Evolutionary conservation across 768 basidiomycete species (phyloP).

Genomic region (Nidularia pulvinata): DNA sequence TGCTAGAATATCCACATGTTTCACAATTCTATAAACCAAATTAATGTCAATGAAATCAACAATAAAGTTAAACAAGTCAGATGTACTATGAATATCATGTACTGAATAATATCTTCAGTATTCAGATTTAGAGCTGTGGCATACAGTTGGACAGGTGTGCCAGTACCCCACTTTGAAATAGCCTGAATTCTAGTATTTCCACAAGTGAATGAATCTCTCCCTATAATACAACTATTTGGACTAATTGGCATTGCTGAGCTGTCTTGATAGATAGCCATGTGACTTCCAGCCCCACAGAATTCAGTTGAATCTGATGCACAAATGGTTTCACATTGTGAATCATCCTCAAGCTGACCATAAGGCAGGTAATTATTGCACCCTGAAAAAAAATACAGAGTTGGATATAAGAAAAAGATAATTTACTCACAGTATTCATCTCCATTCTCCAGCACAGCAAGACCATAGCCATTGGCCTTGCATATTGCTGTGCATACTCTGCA

Average conservation of each 20-base stretch:
- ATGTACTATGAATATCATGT: background rate
- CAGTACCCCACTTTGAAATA: background rate
- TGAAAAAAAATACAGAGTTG: conserved; percentile 8
- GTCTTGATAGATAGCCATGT: conserved; percentile 42
- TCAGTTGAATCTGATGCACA: conserved; percentile 43
- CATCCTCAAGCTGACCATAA: conserved; percentile 3
- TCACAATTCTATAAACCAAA: background rate
- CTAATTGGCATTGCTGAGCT: conserved; percentile 14
- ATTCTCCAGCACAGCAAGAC: conserved; percentile 54
- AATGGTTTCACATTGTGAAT: conserved; percentile 36
- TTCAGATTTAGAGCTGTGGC: background rate
- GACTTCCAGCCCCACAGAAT: conserved; percentile 43
- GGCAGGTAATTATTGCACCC: conserved; percentile 39
- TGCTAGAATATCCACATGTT: background rate
- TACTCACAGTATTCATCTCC: conserved; percentile 21
- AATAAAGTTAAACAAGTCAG: background rate
- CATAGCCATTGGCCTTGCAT: conserved; percentile 19
- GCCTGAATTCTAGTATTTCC: background rate
- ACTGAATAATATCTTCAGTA: background rate
- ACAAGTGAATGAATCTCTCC: background rate
- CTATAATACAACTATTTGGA: background rate
- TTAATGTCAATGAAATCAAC: background rate
- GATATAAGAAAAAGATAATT: background rate
- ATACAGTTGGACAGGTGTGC: background rate
- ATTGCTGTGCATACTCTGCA: conserved; percentile 15